phyloP scores from a whole-genome alignment of 2,329 filamentous ascomycete genomes.

The Aspergillus flavus region DNA sequence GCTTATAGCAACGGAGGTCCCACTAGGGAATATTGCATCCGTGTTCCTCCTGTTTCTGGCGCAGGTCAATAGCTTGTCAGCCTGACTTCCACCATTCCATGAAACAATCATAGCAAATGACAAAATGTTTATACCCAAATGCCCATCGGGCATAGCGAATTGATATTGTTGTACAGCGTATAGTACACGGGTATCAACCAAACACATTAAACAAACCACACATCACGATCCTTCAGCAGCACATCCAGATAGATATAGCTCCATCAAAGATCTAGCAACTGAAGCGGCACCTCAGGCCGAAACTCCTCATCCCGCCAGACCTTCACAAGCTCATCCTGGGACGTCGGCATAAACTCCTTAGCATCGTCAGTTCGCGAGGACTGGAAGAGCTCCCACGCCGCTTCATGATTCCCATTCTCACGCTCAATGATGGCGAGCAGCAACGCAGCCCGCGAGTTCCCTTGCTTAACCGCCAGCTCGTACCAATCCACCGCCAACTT shows the following conservation, averaged over 20 bases:
- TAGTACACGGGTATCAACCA: slow-evolving; percentile 1
- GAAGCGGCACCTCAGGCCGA: slow-evolving; percentile 14
- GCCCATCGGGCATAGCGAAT: background rate
- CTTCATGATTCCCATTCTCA: slow-evolving; percentile 23
- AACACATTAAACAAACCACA: background rate
- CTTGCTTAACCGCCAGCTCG: slow-evolving; percentile 26
- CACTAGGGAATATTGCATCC: no score
- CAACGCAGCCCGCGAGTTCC: slow-evolving; percentile 26
- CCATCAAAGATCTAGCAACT: background rate
- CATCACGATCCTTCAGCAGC: background rate
- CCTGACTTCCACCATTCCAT: background rate
- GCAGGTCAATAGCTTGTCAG: background rate
- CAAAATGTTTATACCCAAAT: background rate
- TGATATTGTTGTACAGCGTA: background rate
- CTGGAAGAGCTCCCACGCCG: slow-evolving; percentile 22
- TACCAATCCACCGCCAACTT: slow-evolving; percentile 40
- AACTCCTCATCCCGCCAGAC: slow-evolving; percentile 26
- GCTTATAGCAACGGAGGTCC: no score
- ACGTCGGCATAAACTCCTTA: background rate
- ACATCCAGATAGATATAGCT: background rate
- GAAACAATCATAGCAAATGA: background rate
- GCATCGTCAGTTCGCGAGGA: slow-evolving; percentile 12
- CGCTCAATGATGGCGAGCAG: slow-evolving; percentile 33
- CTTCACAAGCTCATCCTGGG: background rate
- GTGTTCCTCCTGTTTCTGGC: background rate